Evolutionary conservation across 2,329 filamentous ascomycete genomes (phyloP), one percentile per base, ranked within the genome.

Genomic region (Zymoseptoria tritici): DNA sequence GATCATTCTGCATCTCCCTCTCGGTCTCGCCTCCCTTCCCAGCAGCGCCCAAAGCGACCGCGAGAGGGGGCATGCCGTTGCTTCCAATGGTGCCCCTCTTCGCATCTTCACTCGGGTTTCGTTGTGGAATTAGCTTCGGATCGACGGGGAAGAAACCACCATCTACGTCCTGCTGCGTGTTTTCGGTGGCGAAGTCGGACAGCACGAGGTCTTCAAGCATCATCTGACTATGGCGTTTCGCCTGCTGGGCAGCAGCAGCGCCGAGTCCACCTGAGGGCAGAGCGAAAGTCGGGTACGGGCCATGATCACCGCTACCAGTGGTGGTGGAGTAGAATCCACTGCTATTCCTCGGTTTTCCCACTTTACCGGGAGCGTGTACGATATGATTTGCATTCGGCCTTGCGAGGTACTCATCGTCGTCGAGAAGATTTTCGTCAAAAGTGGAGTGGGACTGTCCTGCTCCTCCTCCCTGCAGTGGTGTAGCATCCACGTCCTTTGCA

Each of bases 1-100:
- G 76, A 59, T 82, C 85, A 42, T 81, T 78, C 67, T 83, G 79
- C 22, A 81, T 82, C 46, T 82, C 69, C 46, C 13, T 13, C 36
- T 46, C 36, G 16, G 36, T 46, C 36, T 46, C 36, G 13, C 36
- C 36, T 46, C 36, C 36, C 16, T 7, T 46, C 13, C 36, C 36
- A 46, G 36, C 36, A 16, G 36, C 36, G 36, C 36, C 36, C 36
- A 46, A 16, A 46, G 16, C 36, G 36, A 46, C 13, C 13, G 36
- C 16, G 13, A 46, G 36, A 46, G 36, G 36, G 5, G 36, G 36
- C 36, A 46, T 46, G 36, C 36, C 36, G 16, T 46, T 46, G 36
- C 13, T 46, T 46, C 80, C 4, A 77, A 79, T 7, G 84, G 83
- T 59, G 82, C 81, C 57, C 11, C 70, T 57, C 57, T 70, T 73